These are phyloP conservation scores for Apiotrichum akiyoshidainum DNA, from an alignment of 1,284 basidiomycete species.

Conservation along the genomic window DNA sequence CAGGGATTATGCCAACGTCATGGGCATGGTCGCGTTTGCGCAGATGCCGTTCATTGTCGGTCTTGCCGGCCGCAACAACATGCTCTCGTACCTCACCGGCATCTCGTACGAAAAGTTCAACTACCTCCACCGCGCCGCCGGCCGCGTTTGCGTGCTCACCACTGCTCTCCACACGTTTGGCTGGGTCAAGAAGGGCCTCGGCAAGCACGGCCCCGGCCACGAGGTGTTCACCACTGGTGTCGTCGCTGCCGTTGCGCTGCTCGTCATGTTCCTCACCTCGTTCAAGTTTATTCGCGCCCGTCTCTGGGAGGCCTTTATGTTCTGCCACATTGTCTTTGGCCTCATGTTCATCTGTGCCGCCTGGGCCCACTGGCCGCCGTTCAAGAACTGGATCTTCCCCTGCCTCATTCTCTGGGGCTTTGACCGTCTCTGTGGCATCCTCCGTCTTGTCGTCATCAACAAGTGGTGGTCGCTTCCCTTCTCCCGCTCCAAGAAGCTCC, in stretches of 20 bases:
- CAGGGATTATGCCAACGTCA: conserved; percentile 11
- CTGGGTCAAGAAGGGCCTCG: conserved; percentile 13
- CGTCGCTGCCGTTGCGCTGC: background rate
- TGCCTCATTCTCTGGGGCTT: conserved; percentile 6
- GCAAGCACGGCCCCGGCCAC: background rate
- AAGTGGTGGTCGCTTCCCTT: background rate
- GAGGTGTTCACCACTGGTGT: background rate
- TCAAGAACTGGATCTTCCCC: background rate
- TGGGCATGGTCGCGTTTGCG: background rate
- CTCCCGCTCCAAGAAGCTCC: background rate
- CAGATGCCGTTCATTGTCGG: conserved; percentile 62
- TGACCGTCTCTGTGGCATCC: conserved; percentile 59
- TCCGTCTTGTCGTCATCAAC: conserved; percentile 61
- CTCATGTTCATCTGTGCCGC: conserved; percentile 1
- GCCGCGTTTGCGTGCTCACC: conserved; percentile 29
- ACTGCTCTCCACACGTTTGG: conserved; percentile 36
- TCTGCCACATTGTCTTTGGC: conserved; percentile 6
- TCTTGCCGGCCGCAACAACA: conserved; percentile 64
- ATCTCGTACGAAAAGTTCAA: conserved; percentile 59
- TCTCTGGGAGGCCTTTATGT: conserved; percentile 7
- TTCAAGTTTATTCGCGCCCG: conserved; percentile 3
- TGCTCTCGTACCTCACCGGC: conserved; percentile 63
- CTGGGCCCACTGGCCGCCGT: conserved; percentile 3
- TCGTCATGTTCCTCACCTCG: conserved; percentile 5
- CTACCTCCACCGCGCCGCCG: conserved; percentile 40